These are phyloP conservation scores for Penicillium sp. DNA, from an alignment of 2,329 filamentous ascomycete species.

Conservation along the genomic window DNA sequence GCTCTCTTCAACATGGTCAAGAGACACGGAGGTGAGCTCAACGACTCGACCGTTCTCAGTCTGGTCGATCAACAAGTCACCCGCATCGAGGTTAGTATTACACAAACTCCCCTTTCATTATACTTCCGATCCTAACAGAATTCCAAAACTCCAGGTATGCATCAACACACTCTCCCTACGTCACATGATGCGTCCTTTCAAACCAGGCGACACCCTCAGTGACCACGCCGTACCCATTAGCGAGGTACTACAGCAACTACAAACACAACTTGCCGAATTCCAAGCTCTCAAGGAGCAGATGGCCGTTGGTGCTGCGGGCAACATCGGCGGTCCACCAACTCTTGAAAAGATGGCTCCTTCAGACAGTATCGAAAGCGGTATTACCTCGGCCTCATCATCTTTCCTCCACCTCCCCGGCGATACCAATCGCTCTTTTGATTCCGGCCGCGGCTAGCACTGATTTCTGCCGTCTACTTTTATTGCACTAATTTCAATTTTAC, in stretches of 20 bases:
- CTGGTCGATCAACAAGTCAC: constrained; percentile 95
- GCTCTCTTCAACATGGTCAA: constrained; percentile 75
- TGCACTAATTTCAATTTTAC: constrained; percentile 2
- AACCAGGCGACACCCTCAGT: constrained; percentile 61
- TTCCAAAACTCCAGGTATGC: constrained; percentile 62
- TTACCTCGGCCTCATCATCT: constrained; percentile 32
- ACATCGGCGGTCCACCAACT: constrained; percentile 21
- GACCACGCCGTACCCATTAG: constrained; percentile 76
- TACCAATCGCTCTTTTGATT: constrained; percentile 19
- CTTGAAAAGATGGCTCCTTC: constrained; percentile 13
- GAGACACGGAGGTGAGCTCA: constrained; percentile 75
- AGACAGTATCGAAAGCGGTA: constrained; percentile 19
- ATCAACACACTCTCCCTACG: constrained; percentile 76
- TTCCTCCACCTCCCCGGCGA: constrained; percentile 27
- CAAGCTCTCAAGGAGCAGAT: constrained; percentile 43
- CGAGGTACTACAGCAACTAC: constrained; percentile 54
- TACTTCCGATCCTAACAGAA: constrained; percentile 11
- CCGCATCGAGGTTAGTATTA: constrained; percentile 80
- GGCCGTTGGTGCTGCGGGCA: constrained; percentile 28
- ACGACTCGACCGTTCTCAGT: constrained; percentile 81
- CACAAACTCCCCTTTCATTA: background rate
- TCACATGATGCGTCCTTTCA: constrained; percentile 72
- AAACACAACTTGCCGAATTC: constrained; percentile 45
- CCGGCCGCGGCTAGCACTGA: constrained; percentile 16
- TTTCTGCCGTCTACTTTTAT: constrained; percentile 6